These are phyloP conservation scores for Tanacetum coccineum DNA, from an alignment of 129 eudicot species.

Conservation along the genomic window DNA sequence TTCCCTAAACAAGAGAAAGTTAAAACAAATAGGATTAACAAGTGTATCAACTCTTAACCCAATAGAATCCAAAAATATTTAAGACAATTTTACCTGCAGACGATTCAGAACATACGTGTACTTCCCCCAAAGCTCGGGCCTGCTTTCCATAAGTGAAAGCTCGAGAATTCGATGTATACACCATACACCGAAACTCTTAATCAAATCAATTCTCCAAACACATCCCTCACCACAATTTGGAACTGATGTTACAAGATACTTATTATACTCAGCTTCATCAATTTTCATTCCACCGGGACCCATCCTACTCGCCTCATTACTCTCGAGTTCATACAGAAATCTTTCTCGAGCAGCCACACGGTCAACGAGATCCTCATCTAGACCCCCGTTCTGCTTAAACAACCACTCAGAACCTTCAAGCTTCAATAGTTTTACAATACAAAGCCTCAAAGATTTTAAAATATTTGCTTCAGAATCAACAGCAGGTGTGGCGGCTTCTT, in stretches of 20 bases:
- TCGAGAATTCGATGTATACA: conserved; percentile 84
- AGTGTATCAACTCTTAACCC: not conserved
- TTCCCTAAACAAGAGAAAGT: conserved; percentile 50
- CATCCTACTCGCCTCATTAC: conserved; percentile 37
- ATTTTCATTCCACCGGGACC: conserved; percentile 18
- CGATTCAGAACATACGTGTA: conserved; percentile 93
- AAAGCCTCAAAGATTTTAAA: conserved; percentile 65
- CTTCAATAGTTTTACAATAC: conserved; percentile 63
- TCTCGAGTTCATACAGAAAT: conserved; percentile 60
- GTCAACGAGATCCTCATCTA: conserved; percentile 90
- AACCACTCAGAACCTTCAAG: conserved; percentile 92
- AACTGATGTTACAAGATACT: conserved; percentile 54
- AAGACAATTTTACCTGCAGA: conserved; percentile 56
- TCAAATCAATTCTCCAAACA: conserved; percentile 66
- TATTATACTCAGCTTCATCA: conserved; percentile 43
- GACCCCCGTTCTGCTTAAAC: conserved; percentile 80
- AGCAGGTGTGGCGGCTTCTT: conserved; percentile 37
- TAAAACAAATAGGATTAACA: not conserved
- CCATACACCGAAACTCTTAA: conserved; percentile 93
- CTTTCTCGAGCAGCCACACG: conserved; percentile 87
- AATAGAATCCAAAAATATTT: not conserved
- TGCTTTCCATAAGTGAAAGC: conserved; percentile 93
- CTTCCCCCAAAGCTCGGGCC: conserved; percentile 98
- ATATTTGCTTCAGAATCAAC: conserved; percentile 66
- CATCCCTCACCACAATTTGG: conserved; percentile 97